Percentiles rank a stretch among this genome's conserved stretches.
phyloP scores from a whole-genome alignment of 2,329 filamentous ascomycete genomes.

The Aciculosporium take region DNA sequence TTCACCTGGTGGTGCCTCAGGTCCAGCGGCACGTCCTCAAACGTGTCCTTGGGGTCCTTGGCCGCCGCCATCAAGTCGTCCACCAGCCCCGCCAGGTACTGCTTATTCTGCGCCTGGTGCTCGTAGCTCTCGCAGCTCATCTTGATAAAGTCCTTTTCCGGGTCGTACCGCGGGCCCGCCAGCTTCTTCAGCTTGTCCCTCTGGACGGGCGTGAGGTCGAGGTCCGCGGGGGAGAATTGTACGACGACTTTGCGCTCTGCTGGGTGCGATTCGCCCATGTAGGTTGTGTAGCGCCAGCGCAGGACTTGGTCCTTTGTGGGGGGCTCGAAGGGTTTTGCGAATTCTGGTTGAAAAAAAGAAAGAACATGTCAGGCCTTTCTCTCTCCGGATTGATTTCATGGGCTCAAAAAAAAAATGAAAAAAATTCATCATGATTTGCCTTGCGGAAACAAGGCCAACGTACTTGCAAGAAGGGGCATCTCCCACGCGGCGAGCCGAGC shows the following conservation, averaged over 20 bases:
- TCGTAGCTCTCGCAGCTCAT: slow-evolving; percentile 86
- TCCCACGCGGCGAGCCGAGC: slow-evolving; percentile 84
- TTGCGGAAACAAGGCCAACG: slow-evolving; percentile 21
- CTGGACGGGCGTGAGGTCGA: slow-evolving; percentile 55
- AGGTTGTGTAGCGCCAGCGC: slow-evolving; percentile 91
- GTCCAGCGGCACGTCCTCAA: slow-evolving; percentile 81
- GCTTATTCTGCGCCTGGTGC: slow-evolving; percentile 89
- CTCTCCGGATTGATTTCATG: not conserved
- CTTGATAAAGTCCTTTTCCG: slow-evolving; percentile 62
- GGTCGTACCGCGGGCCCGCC: slow-evolving; percentile 75
- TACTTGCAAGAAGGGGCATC: slow-evolving; percentile 80
- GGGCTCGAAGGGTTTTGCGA: slow-evolving; percentile 66
- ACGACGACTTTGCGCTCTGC: slow-evolving; percentile 89
- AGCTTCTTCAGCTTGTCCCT: slow-evolving; percentile 76
- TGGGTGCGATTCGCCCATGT: slow-evolving; percentile 87
- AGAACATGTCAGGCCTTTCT: not conserved
- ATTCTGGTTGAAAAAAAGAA: slow-evolving; percentile 39
- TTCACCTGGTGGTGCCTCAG: slow-evolving; percentile 70
- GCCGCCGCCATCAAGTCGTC: slow-evolving; percentile 60
- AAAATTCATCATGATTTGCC: not conserved
- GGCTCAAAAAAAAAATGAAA: too few relatives aligned
- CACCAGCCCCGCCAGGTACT: slow-evolving; percentile 73
- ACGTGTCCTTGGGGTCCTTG: slow-evolving; percentile 64
- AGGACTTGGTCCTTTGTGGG: slow-evolving; percentile 57
- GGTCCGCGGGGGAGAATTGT: slow-evolving; percentile 65